phyloP scores from a whole-genome alignment of 2,329 filamentous ascomycete species.

The Graphilbum fragrans region DNA sequence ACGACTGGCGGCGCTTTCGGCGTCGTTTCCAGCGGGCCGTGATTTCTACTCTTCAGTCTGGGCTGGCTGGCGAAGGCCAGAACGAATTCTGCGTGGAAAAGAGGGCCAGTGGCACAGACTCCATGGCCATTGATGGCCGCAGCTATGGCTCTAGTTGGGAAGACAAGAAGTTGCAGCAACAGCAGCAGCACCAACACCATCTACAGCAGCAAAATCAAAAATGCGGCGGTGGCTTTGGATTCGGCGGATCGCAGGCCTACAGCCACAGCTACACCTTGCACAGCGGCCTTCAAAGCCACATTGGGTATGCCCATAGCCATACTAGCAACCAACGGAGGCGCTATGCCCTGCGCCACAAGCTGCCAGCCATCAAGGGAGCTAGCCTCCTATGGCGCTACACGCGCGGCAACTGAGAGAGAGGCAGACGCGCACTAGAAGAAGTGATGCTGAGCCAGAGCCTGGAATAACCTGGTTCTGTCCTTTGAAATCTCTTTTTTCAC shows the following conservation, averaged over 20 bases:
- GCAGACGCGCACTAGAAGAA: too few relatives aligned
- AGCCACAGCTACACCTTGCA: not conserved
- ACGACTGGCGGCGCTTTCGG: constrained; percentile 25
- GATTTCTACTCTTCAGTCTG: constrained; percentile 14
- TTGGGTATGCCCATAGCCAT: too few relatives aligned
- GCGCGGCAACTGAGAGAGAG: not conserved
- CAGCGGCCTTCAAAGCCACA: too few relatives aligned
- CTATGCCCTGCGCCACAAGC: constrained; percentile 4
- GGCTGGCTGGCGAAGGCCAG: constrained; percentile 5
- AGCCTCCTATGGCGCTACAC: constrained; percentile 11
- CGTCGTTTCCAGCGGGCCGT: constrained; percentile 20
- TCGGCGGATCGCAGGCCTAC: not conserved
- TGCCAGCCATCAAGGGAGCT: constrained; percentile 10
- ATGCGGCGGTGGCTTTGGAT: not conserved
- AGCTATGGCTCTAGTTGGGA: not conserved
- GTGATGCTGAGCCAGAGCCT: too few relatives aligned
- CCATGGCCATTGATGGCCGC: too few relatives aligned
- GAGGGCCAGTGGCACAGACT: too few relatives aligned
- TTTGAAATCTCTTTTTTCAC: too few relatives aligned
- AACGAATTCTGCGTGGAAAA: constrained; percentile 3
- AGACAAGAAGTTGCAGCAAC: not conserved
- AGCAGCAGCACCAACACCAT: not conserved
- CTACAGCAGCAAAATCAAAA: not conserved
- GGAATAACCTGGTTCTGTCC: too few relatives aligned
- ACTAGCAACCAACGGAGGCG: not conserved